phyloP scores from a whole-genome alignment of 2,329 filamentous ascomycete species.

The Calonectria pauciramosa region DNA sequence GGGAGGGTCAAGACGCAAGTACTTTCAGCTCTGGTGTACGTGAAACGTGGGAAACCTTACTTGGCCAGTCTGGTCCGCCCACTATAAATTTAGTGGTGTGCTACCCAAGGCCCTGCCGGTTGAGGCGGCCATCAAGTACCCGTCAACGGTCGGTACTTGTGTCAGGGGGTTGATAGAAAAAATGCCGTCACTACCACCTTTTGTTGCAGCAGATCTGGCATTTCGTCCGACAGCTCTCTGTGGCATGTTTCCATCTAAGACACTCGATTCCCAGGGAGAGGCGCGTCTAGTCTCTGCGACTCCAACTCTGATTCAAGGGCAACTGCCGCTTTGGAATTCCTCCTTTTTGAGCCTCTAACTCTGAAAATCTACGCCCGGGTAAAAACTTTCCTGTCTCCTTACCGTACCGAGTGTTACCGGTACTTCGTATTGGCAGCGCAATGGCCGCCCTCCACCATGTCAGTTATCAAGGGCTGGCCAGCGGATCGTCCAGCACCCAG shows the following conservation, averaged over 20 bases:
- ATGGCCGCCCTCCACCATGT: conserved; percentile 21
- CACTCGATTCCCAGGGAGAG: not conserved
- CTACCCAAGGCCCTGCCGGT: not conserved
- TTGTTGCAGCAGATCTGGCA: conserved; percentile 6
- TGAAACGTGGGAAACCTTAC: conserved; percentile 14
- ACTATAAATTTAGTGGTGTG: not conserved
- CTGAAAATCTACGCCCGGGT: not conserved
- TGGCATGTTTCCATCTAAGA: conserved; percentile 10
- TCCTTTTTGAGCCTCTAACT: not conserved
- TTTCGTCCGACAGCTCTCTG: not conserved
- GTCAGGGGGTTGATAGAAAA: conserved; percentile 19
- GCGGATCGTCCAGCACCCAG: conserved; percentile 30
- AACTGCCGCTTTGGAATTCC: not conserved
- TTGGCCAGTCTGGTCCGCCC: not conserved
- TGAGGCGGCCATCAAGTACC: conserved; percentile 10
- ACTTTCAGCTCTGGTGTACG: conserved; percentile 23
- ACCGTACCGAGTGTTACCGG: not conserved
- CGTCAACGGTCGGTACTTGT: conserved; percentile 18
- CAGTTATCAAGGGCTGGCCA: conserved; percentile 13
- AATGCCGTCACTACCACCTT: conserved; percentile 10
- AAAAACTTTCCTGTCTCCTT: not conserved
- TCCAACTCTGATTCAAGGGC: not conserved
- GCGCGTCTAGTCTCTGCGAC: not conserved
- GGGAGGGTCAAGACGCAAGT: conserved; percentile 23
- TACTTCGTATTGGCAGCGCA: conserved; percentile 20